phyloP scores from a whole-genome alignment of 2,329 filamentous ascomycete genomes.

The Mycosphaerella arachidis region DNA sequence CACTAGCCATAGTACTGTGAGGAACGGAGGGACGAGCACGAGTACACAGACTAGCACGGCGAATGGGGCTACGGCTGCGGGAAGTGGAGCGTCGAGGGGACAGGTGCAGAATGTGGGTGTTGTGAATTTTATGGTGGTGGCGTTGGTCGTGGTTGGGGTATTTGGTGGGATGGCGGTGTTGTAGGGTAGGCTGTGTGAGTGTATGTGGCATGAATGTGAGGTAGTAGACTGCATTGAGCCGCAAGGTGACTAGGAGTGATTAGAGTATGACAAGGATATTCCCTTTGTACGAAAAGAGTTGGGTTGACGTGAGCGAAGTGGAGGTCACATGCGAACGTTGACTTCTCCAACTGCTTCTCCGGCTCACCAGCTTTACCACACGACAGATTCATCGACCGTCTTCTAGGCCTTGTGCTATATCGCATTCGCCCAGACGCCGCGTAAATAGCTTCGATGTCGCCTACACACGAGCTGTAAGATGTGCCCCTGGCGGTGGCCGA shows the following conservation, averaged over 20 bases:
- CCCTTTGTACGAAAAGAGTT: no score
- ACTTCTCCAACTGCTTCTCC: neutral
- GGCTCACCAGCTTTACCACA: neutral
- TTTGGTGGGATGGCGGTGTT: slow-evolving; percentile 4
- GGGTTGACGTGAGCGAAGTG: neutral
- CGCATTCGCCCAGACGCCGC: neutral
- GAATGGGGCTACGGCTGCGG: neutral
- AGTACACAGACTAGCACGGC: neutral
- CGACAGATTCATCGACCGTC: neutral
- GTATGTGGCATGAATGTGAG: neutral
- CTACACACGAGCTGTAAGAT: no score
- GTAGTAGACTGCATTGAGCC: neutral
- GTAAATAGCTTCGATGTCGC: no score
- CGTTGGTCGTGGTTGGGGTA: neutral
- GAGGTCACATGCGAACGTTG: neutral
- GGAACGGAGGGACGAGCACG: neutral
- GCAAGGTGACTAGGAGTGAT: no score
- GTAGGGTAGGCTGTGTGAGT: neutral
- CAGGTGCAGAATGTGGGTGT: neutral
- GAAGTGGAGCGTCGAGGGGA: neutral
- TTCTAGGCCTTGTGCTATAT: no score
- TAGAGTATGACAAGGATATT: no score
- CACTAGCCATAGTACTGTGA: neutral
- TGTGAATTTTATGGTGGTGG: neutral
- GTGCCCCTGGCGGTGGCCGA: no score